Evolutionary conservation across 2,329 filamentous ascomycete genomes (phyloP), one percentile per base, ranked within the genome.

Genomic region (Ascochyta lentis): DNA sequence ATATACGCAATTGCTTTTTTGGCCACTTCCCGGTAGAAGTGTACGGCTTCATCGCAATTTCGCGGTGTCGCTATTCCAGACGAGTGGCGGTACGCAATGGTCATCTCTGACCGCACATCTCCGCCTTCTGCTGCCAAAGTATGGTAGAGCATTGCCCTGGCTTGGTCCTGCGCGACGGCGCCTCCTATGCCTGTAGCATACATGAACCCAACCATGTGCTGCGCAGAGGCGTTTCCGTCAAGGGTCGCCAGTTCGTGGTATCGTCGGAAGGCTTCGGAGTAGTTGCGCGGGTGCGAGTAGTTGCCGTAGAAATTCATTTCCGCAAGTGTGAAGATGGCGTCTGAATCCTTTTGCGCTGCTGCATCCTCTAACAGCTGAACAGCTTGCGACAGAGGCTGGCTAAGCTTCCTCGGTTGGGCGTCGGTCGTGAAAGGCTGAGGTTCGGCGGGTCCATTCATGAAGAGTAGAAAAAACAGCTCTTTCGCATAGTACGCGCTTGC

Each of bases 261-360:
- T 78, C 91, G 85, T 62, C 84, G 81, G 72, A 96, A 96, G 0
- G 95, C 91, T 43, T 85, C 82, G 29, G 84, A 81, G 65, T 96
- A 92, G 72, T 97, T 87, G 61, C 89, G 84, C 1, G 94, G 93
- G 69, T 97, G 85, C 22, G 91, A 90, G 76, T 89, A 96, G 76
- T 98, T 97, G 72, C 95, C 95, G 69, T 95, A 92, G 77, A 98
- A 98, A 79, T 96, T 96, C 83, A 99, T 89, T 73, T 99, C 91
- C 16, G 91, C 95, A 23, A 99, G 83, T 15, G 96, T 81, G 70
- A 89, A 96, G 41, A 98, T 85, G 5, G 95, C 95, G 74, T 99
- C 93, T 2, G 91, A 84, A 70, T 92, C 82, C 61, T 82, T 77
- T 39, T 80, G 67, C 7, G 80, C 75, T 3, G 86, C 86, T 31